Evolutionary conservation across 2,329 filamentous ascomycete species (phyloP).

Genomic region (Graphiopsis chlorocephala): DNA sequence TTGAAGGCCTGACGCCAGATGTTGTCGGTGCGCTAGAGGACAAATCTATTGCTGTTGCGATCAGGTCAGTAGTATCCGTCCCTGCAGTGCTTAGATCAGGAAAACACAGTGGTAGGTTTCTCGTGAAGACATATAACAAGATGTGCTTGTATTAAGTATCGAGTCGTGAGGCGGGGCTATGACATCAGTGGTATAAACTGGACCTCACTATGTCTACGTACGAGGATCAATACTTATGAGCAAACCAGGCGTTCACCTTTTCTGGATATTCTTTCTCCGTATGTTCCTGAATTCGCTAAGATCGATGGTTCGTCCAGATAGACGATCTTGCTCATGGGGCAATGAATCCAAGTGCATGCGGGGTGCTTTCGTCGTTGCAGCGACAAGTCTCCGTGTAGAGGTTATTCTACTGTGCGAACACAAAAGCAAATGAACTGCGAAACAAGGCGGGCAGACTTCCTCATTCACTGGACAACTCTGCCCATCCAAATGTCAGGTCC

Average conservation of each 20-base stretch:
- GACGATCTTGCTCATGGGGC: background rate
- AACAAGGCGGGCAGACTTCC: too few species aligned
- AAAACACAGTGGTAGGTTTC: background rate
- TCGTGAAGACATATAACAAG: background rate
- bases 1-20: background rate
- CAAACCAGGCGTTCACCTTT: background rate
- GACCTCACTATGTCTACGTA: background rate
- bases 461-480: background rate
- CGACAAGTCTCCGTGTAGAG: background rate
- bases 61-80: background rate
- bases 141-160: background rate
- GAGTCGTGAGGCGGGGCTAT: background rate
- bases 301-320: background rate
- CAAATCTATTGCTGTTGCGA: background rate
- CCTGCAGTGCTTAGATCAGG: background rate
- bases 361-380: background rate
- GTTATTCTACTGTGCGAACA: too few species aligned
- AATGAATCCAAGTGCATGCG: too few species aligned
- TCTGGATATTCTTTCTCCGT: too few species aligned
- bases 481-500: background rate
- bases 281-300: too few species aligned
- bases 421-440: too few species aligned
- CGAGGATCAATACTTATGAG: background rate
- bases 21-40: background rate
- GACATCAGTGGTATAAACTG: background rate